Evolutionary conservation across 179 eudicot genomes (phyloP).

Genomic region (Gypsophila paniculata): DNA sequence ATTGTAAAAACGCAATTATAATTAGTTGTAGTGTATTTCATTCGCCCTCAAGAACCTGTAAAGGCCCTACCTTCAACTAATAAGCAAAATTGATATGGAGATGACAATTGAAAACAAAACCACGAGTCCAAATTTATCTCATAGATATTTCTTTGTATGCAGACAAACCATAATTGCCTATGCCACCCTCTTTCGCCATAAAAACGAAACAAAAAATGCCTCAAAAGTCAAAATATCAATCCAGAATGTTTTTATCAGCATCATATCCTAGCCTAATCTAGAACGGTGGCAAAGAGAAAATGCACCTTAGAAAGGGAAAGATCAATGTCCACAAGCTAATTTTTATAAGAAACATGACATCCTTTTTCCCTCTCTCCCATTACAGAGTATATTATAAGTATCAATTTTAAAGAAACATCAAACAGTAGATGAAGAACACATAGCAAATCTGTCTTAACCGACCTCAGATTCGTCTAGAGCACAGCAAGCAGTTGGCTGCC

Average conservation of each 20-base stretch:
- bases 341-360: background rate
- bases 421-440: background rate
- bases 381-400: background rate
- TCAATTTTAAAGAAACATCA: background rate
- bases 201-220: no score
- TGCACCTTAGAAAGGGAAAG: background rate
- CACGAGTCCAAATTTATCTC: no score
- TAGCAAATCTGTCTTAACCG: background rate
- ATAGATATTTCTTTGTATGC: no score
- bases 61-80: no score
- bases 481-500: background rate
- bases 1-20: background rate
- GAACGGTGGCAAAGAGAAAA: background rate
- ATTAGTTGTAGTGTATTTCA: no score
- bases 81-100: no score
- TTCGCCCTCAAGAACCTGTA: no score
- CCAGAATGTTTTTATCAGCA: background rate
- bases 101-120: no score
- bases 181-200: background rate
- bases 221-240: background rate
- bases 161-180: background rate
- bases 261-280: background rate
- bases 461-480: background rate
- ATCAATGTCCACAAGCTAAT: background rate
- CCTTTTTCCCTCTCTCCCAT: background rate